Evolutionary conservation across 2,329 filamentous ascomycete genomes (phyloP).

Genomic region (Lasiodiplodia hormozganensis): DNA sequence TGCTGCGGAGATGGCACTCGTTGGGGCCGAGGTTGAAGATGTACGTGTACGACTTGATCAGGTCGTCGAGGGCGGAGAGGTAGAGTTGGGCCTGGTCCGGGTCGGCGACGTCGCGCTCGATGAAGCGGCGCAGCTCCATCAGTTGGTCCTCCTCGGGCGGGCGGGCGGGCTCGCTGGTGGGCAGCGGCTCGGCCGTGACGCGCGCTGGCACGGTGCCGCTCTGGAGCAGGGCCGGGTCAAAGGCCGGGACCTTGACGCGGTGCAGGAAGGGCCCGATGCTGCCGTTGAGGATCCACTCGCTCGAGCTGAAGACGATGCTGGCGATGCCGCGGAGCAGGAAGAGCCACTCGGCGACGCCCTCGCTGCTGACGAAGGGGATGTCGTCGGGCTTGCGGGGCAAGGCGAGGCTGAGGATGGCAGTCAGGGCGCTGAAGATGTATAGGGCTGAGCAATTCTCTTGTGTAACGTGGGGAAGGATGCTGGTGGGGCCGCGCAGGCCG

Average conservation of each 20-base stretch:
- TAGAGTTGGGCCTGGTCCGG: background rate
- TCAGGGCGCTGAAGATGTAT: slow-evolving; percentile 27
- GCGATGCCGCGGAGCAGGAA: slow-evolving; percentile 26
- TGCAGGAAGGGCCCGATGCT: slow-evolving; percentile 21
- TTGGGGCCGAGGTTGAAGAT: slow-evolving; percentile 1
- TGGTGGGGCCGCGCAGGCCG: slow-evolving; percentile 22
- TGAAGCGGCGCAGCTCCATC: slow-evolving; percentile 14
- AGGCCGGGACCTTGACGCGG: slow-evolving; percentile 9
- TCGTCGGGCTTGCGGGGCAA: slow-evolving; percentile 26
- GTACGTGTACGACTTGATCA: slow-evolving; percentile 6
- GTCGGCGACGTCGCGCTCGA: slow-evolving; percentile 25
- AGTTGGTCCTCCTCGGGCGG: slow-evolving; percentile 24
- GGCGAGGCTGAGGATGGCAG: slow-evolving; percentile 23
- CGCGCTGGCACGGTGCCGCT: background rate
- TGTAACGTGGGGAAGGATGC: slow-evolving; percentile 19
- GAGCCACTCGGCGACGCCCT: slow-evolving; percentile 26
- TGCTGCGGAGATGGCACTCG: slow-evolving; percentile 24
- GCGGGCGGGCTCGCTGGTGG: background rate
- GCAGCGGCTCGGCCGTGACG: background rate
- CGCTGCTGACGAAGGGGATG: slow-evolving; percentile 21
- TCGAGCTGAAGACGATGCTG: slow-evolving; percentile 9
- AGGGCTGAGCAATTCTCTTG: slow-evolving; percentile 23
- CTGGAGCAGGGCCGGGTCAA: background rate
- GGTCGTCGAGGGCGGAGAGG: slow-evolving; percentile 9
- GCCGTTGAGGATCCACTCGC: slow-evolving; percentile 22